Base-by-base conservation (phyloP, 345 rosid species). In the Carallia pectinifolia region DNA sequence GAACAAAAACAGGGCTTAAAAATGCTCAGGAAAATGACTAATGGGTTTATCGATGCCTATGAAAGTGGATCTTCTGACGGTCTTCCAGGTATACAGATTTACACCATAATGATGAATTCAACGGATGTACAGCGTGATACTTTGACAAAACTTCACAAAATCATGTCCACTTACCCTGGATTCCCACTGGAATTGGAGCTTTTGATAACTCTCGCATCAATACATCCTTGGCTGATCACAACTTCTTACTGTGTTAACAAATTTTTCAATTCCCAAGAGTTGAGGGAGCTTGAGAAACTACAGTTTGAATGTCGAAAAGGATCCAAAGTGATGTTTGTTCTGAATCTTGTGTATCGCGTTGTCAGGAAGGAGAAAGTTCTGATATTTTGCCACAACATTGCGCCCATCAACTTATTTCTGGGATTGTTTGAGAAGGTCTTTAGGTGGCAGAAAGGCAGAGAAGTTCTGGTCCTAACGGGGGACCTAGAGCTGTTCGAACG, bases 301-400 rank as follows among this genome's bases (percentile, higher is more conserved):
- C 89, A 83, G 71, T 84, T 40, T 16, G 89, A 92, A 38, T 81
- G 78, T 4, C 83, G 73, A 67, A 93, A 83, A 78, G 97, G 94
- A 67, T 88, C 98, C 0, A 93, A 91, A 73, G 91, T 93, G 79
- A 93, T 88, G 89, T 93, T 93, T 31, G 98, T 93, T 70, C 73
- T 93, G 70, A 91, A 90, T 71, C 97, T 93, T 15, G 90, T 93
- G 64, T 84, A 80, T 61, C 87, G 97, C 6, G 85, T 91, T 52
- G 82, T 89, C 58, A 80, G 76, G 76, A 81, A 83, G 60, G 98
- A 93, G 80, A 93, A 93, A 66, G 85, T 87, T 50, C 80, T 93
- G 39, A 85, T 91, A 29, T 93, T 93, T 65, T 93, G 98, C 85
- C 98, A 93, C 85, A 93, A 89, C 79, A 89, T 93, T 58, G 98